phyloP scores from a whole-genome alignment of 2,329 filamentous ascomycete genomes.

The Clonostachys rosea region DNA sequence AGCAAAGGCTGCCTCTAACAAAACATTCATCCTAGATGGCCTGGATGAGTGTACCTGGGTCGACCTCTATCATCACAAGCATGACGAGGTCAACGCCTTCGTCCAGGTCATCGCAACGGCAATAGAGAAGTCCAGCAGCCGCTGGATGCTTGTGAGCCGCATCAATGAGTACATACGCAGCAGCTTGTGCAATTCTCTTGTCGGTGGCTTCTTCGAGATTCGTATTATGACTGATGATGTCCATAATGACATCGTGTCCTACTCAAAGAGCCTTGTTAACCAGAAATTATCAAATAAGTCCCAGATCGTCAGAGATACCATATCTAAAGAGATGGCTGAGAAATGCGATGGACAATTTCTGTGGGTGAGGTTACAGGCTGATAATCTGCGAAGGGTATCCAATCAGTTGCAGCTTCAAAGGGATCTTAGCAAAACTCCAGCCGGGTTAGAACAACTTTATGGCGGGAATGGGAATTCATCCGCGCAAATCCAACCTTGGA shows the following conservation, averaged over 20 bases:
- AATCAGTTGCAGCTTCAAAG: constrained; percentile 18
- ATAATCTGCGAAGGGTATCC: constrained; percentile 12
- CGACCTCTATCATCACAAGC: too few relatives aligned
- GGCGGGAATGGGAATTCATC: constrained; percentile 18
- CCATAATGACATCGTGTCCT: constrained; percentile 10
- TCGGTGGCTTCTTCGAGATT: constrained; percentile 4
- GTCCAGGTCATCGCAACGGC: constrained; percentile 7
- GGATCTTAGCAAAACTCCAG: constrained; percentile 15
- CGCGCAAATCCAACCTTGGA: constrained; percentile 2
- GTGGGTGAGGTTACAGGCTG: constrained; percentile 20
- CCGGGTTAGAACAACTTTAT: constrained; percentile 18
- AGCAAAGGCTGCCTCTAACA: constrained; percentile 5
- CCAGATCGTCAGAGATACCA: constrained; percentile 2
- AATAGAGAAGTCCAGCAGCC: constrained; percentile 6
- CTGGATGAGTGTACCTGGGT: constrained; percentile 21
- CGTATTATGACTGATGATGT: constrained; percentile 14
- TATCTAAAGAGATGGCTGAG: constrained; percentile 14
- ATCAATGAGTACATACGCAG: constrained; percentile 12
- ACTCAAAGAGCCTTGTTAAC: constrained; percentile 16
- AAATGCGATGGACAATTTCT: constrained; percentile 25
- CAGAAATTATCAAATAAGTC: constrained; percentile 17
- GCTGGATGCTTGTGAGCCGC: constrained; percentile 17
- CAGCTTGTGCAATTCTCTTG: constrained; percentile 1
- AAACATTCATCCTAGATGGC: constrained; percentile 20
- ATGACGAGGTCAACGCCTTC: constrained; percentile 7